phyloP scores from a whole-genome alignment of 805 yeast species.

The Candida ipomoeae region DNA sequence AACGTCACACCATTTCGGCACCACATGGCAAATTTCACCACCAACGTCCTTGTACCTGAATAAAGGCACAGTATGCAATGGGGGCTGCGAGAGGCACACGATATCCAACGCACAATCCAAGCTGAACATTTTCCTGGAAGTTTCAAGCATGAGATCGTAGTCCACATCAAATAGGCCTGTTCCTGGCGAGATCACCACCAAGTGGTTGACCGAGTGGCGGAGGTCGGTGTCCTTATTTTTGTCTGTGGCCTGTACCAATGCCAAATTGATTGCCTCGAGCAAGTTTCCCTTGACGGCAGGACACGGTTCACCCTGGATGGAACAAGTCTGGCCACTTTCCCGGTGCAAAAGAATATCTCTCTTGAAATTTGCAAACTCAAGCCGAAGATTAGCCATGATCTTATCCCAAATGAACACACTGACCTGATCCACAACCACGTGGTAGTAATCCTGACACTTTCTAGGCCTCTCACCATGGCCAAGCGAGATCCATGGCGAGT shows the following conservation, averaged over 20 bases:
- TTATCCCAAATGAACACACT: conserved; percentile 85
- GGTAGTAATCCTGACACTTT: conserved; percentile 71
- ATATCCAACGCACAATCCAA: conserved; percentile 86
- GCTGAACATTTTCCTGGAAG: conserved; percentile 69
- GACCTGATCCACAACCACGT: conserved; percentile 94
- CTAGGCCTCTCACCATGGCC: conserved; percentile 69
- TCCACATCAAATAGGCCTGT: conserved; percentile 93
- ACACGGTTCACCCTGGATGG: conserved; percentile 48
- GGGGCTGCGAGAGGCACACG: conserved; percentile 84
- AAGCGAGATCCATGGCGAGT: conserved; percentile 50
- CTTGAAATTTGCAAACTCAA: conserved; percentile 80
- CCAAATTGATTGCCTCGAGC: conserved; percentile 81
- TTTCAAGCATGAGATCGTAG: conserved; percentile 64
- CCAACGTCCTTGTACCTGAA: conserved; percentile 60
- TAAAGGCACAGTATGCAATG: conserved; percentile 87
- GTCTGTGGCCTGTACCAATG: conserved; percentile 70
- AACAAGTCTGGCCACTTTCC: conserved; percentile 31
- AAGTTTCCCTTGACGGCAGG: conserved; percentile 90
- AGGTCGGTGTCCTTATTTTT: conserved; percentile 82
- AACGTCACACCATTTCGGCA: conserved; percentile 94
- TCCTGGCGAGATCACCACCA: conserved; percentile 84
- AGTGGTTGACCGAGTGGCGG: conserved; percentile 87
- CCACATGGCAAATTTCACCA: conserved; percentile 59
- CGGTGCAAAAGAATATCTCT: conserved; percentile 59
- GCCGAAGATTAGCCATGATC: conserved; percentile 81